Conservation (phyloP, 1,139 yeast genomes). For the Pichia sp. region DNA sequence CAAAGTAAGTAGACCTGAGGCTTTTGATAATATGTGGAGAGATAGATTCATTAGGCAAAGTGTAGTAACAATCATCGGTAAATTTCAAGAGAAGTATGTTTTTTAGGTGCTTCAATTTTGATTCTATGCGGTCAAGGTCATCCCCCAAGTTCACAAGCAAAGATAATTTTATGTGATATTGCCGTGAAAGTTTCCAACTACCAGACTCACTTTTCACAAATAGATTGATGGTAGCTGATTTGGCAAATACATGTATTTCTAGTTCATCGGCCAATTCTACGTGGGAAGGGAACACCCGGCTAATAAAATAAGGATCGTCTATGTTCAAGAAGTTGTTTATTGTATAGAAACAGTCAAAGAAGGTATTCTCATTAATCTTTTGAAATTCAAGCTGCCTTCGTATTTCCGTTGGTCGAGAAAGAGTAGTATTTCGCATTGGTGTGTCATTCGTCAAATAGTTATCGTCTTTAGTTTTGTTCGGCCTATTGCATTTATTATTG, state of each 20-base stretch:
- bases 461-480: neutral
- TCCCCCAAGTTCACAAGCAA: slow-evolving; percentile 32
- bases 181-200: slow-evolving; percentile 29
- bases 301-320: slow-evolving; percentile 37
- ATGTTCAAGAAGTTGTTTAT: slow-evolving; percentile 32
- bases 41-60: slow-evolving; percentile 18
- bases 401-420: slow-evolving; percentile 18
- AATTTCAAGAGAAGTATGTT: slow-evolving; percentile 37
- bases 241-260: slow-evolving; percentile 20
- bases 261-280: slow-evolving; percentile 29
- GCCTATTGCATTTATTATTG: neutral
- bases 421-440: neutral
- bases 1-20: slow-evolving; percentile 13
- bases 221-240: slow-evolving; percentile 26
- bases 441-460: neutral
- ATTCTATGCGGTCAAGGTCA: slow-evolving; percentile 22
- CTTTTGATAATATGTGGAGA: slow-evolving; percentile 13
- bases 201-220: slow-evolving; percentile 16
- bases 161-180: slow-evolving; percentile 29
- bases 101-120: slow-evolving; percentile 15
- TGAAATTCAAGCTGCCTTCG: slow-evolving; percentile 33
- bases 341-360: slow-evolving; percentile 37
- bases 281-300: slow-evolving; percentile 35
- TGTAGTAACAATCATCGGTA: slow-evolving; percentile 39
- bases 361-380: slow-evolving; percentile 28